phyloP scores from a whole-genome alignment of 345 rosid genomes.

The Hevea brasiliensis region DNA sequence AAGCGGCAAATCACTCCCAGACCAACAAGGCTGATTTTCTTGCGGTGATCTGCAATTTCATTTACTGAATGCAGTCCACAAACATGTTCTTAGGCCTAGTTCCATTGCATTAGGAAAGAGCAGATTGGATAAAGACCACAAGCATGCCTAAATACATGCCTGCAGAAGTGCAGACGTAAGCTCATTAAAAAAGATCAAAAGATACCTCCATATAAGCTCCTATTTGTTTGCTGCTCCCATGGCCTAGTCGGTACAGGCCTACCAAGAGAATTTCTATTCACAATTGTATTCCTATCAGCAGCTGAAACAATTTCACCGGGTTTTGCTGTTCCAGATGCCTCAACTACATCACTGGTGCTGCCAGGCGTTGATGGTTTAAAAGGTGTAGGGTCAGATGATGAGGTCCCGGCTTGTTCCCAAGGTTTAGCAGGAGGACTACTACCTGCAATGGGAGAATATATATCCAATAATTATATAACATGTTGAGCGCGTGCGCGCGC shows the following conservation, averaged over 20 bases:
- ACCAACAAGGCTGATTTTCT: neutral
- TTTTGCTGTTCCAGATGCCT: constrained; percentile 89
- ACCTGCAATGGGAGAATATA: constrained; percentile 31
- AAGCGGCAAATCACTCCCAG: neutral
- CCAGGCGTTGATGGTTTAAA: constrained; percentile 88
- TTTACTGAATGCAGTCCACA: neutral
- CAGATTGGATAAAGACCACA: no score
- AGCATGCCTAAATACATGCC: no score
- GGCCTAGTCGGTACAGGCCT: constrained; percentile 87
- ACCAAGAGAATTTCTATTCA: constrained; percentile 47
- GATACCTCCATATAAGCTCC: constrained; percentile 53
- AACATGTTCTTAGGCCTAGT: neutral
- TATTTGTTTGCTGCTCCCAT: constrained; percentile 81
- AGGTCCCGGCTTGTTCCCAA: constrained; percentile 78
- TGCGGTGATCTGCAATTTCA: neutral
- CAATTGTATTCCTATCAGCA: constrained; percentile 40
- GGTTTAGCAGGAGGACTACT: constrained; percentile 78
- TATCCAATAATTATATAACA: neutral
- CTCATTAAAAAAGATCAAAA: neutral
- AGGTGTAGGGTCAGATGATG: constrained; percentile 70
- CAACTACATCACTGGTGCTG: constrained; percentile 86
- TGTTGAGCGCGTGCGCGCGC: no score
- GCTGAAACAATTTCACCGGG: constrained; percentile 79
- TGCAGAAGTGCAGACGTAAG: no score
- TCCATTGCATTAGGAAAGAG: neutral